Conservation (phyloP, 192 early-diverging fungal species). For the Podila clonocystis region DNA sequence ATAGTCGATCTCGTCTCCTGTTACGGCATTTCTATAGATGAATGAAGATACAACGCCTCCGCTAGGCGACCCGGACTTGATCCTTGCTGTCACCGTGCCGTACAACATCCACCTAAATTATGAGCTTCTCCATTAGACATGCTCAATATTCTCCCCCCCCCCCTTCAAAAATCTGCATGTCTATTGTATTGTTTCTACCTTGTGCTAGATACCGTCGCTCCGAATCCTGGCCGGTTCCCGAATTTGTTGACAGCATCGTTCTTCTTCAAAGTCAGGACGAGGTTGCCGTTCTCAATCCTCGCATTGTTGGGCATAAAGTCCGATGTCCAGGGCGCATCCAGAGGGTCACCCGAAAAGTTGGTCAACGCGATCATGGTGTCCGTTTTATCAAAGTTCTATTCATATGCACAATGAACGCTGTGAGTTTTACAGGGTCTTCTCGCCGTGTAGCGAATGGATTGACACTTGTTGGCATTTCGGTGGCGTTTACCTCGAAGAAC, state of each 20-base stretch:
- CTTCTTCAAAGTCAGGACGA: conserved; percentile 26
- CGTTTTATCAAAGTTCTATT: conserved; percentile 24
- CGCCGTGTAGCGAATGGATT: no score
- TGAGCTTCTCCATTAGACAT: not conserved
- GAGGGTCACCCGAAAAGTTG: conserved; percentile 45
- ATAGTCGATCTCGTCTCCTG: conserved; percentile 69
- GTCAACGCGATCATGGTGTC: conserved; percentile 13
- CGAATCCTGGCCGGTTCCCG: conserved; percentile 51
- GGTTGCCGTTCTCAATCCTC: conserved; percentile 38
- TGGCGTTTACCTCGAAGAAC: conserved; percentile 24
- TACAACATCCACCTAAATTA: conserved; percentile 49
- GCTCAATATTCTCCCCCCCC: not conserved
- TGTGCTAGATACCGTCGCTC: conserved; percentile 49
- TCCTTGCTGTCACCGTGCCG: conserved; percentile 49
- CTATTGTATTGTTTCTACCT: conserved; percentile 16
- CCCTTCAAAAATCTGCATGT: no score
- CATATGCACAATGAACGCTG: not conserved
- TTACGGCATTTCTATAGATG: conserved; percentile 54
- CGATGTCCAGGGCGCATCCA: conserved; percentile 40
- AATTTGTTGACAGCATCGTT: conserved; percentile 20
- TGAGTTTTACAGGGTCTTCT: not conserved
- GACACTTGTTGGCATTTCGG: not conserved
- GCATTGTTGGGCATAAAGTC: conserved; percentile 49
- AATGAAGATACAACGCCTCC: conserved; percentile 63
- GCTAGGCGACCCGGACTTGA: conserved; percentile 50